Percentiles rank a stretch among this genome's conserved stretches.
These are phyloP conservation scores for Fonsecaea nubica DNA, from an alignment of 2,329 filamentous ascomycete species.

Conservation along the genomic window DNA sequence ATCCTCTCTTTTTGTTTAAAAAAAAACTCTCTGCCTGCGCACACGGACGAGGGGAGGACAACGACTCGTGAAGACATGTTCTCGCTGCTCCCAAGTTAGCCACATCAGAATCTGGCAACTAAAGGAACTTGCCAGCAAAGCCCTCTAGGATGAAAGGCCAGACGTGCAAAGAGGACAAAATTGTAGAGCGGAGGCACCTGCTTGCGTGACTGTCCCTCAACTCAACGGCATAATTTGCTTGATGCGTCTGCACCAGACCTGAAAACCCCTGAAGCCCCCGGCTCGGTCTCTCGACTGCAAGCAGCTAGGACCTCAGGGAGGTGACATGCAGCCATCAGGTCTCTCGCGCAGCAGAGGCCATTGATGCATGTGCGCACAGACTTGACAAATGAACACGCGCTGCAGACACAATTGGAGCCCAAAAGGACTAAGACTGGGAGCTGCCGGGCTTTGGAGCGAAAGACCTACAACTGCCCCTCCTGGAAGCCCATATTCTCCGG, in stretches of 20 bases:
- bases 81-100: conserved; percentile 8
- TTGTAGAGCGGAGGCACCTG: conserved; percentile 1
- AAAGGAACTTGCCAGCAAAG: conserved; percentile 5
- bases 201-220: not conserved
- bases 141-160: conserved; percentile 13
- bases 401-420: not conserved
- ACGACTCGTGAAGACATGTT: conserved; percentile 4
- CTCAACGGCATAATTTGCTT: not conserved
- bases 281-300: not conserved
- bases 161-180: conserved; percentile 3
- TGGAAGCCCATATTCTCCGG: conserved; percentile 25
- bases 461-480: conserved; percentile 21
- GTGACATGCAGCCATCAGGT: conserved; percentile 1
- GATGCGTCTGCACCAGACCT: not conserved
- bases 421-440: not conserved
- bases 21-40: not conserved
- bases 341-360: not conserved
- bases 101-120: conserved; percentile 3
- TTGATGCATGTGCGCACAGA: conserved; percentile 1
- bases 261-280: not conserved
- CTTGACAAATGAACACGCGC: conserved; percentile 1
- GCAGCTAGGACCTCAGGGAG: not conserved
- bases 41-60: not conserved
- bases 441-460: conserved; percentile 3
- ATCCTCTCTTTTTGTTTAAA: not conserved